phyloP scores from a whole-genome alignment of 2,329 filamentous ascomycete species.

The Teratosphaeriaceae sp. region DNA sequence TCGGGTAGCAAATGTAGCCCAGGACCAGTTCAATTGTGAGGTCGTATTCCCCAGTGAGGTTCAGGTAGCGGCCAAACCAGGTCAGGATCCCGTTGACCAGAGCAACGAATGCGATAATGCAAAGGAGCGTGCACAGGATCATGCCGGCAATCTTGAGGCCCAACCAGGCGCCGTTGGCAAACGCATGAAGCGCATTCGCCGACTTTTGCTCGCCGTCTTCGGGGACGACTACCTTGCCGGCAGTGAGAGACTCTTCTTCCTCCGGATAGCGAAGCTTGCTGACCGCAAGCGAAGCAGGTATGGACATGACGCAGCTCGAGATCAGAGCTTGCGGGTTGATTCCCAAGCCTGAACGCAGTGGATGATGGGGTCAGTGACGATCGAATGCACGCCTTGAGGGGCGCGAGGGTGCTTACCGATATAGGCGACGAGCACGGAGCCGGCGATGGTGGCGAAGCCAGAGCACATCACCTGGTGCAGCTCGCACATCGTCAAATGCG shows the following conservation, averaged over 20 bases:
- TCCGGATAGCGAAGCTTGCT: slow-evolving; percentile 89
- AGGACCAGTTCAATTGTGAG: slow-evolving; percentile 70
- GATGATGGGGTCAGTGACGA: too few species aligned
- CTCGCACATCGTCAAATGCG: slow-evolving; percentile 79
- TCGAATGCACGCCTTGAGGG: not conserved
- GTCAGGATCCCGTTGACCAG: slow-evolving; percentile 70
- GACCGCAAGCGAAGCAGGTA: slow-evolving; percentile 81
- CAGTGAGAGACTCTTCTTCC: slow-evolving; percentile 76
- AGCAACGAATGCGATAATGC: slow-evolving; percentile 71
- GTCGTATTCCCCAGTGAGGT: slow-evolving; percentile 59
- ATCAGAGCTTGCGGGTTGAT: slow-evolving; percentile 79
- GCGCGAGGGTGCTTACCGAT: slow-evolving; percentile 51
- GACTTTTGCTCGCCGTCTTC: slow-evolving; percentile 69
- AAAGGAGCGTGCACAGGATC: slow-evolving; percentile 72
- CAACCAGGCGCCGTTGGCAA: slow-evolving; percentile 77
- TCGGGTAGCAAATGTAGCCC: slow-evolving; percentile 69
- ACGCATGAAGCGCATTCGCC: slow-evolving; percentile 77
- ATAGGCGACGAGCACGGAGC: slow-evolving; percentile 79
- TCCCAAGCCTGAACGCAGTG: slow-evolving; percentile 61
- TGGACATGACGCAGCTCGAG: slow-evolving; percentile 92
- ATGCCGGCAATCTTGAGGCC: slow-evolving; percentile 82
- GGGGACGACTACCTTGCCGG: slow-evolving; percentile 72
- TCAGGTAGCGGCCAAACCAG: slow-evolving; percentile 78
- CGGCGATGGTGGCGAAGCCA: slow-evolving; percentile 87
- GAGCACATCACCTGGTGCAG: slow-evolving; percentile 90